Evolutionary conservation across 768 basidiomycete genomes (phyloP).

Genomic region (Russula compacta): DNA sequence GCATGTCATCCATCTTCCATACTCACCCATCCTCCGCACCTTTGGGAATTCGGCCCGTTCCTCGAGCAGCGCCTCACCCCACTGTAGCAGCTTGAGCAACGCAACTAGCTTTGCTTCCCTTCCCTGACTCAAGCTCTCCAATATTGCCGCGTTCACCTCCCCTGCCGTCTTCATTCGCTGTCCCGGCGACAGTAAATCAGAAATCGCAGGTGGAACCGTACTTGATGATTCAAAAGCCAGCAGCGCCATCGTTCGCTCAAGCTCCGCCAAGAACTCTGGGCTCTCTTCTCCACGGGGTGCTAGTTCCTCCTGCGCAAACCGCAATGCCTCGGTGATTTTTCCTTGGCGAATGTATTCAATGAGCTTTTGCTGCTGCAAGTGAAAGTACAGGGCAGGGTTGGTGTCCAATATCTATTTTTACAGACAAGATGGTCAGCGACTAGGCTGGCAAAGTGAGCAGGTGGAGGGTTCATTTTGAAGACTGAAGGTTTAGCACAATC

Average conservation of each 20-base stretch:
- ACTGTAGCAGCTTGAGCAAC: slow-evolving; percentile 72
- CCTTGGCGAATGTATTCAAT: slow-evolving; percentile 91
- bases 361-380: slow-evolving; percentile 89
- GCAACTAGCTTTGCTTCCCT: slow-evolving; percentile 85
- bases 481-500: slow-evolving; percentile 86
- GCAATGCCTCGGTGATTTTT: slow-evolving; percentile 66
- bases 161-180: slow-evolving; percentile 93
- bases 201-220: slow-evolving; percentile 53
- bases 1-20: neutral
- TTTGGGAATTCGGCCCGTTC: slow-evolving; percentile 76
- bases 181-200: slow-evolving; percentile 71
- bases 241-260: slow-evolving; percentile 93
- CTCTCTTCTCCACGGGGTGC: slow-evolving; percentile 94
- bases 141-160: slow-evolving; percentile 91
- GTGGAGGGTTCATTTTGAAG: slow-evolving; percentile 69
- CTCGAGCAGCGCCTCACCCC: slow-evolving; percentile 76
- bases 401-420: slow-evolving; percentile 83
- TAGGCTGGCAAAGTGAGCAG: neutral
- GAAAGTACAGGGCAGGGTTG: slow-evolving; percentile 89
- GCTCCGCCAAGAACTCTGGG: slow-evolving; percentile 83
- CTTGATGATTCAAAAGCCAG: slow-evolving; percentile 69
- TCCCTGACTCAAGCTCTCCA: slow-evolving; percentile 86
- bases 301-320: slow-evolving; percentile 89
- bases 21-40: slow-evolving; percentile 31
- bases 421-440: slow-evolving; percentile 18